phyloP scores from a whole-genome alignment of 2,329 filamentous ascomycete genomes.

The Scleromitrula shiraiana region DNA sequence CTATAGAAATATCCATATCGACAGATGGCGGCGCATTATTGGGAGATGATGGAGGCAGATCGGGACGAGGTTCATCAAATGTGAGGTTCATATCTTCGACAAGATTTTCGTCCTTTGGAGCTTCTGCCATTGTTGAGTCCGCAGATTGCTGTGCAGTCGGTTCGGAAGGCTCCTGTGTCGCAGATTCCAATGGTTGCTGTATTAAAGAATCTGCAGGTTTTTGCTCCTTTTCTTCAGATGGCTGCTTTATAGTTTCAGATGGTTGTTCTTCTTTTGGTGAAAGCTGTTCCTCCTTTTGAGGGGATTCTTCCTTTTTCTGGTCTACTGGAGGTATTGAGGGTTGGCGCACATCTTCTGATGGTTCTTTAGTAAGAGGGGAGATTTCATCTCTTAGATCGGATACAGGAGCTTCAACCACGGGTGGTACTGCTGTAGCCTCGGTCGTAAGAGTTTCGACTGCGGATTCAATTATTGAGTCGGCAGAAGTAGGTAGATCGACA shows the following conservation, averaged over 20 bases:
- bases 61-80: slow-evolving; percentile 4
- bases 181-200: no score
- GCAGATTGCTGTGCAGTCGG: no score
- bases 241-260: background rate
- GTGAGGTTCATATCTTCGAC: slow-evolving; percentile 6
- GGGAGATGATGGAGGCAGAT: slow-evolving; percentile 7
- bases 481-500: slow-evolving; percentile 9
- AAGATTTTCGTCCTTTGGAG: background rate
- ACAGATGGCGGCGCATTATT: slow-evolving; percentile 5
- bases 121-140: background rate
- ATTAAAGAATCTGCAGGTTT: no score
- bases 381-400: slow-evolving; percentile 26
- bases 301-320: background rate
- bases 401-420: slow-evolving; percentile 26
- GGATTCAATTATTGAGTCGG: slow-evolving; percentile 19
- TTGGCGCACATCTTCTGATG: background rate
- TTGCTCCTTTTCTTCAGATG: no score
- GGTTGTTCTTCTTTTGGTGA: background rate
- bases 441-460: slow-evolving; percentile 19
- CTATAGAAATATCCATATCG: background rate
- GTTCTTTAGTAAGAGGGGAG: slow-evolving; percentile 10
- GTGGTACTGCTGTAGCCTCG: slow-evolving; percentile 25
- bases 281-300: background rate
- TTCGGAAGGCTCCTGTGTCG: background rate
- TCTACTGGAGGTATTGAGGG: slow-evolving; percentile 1